phyloP scores from a whole-genome alignment of 2,329 filamentous ascomycete species.

The Daldinia sp. region DNA sequence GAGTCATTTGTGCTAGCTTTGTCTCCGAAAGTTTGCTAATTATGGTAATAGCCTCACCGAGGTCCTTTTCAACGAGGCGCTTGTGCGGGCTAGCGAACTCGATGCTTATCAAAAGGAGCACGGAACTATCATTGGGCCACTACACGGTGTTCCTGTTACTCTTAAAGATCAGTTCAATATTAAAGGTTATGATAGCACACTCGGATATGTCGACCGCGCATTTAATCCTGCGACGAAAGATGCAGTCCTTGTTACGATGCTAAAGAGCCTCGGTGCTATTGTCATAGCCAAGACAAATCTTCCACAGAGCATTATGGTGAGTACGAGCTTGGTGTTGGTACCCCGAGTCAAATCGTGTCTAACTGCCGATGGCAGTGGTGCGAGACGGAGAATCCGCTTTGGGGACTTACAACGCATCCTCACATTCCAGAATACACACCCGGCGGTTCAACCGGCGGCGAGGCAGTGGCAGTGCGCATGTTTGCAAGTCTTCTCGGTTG shows the following conservation, averaged over 20 bases:
- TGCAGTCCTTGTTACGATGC: constrained; percentile 57
- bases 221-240: constrained; percentile 59
- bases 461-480: constrained; percentile 39
- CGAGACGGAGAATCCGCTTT: constrained; percentile 62
- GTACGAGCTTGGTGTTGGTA: constrained; percentile 47
- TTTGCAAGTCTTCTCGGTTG: constrained; percentile 53
- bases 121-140: constrained; percentile 30
- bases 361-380: constrained; percentile 52
- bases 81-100: constrained; percentile 37
- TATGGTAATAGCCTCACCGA: constrained; percentile 39
- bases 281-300: constrained; percentile 61
- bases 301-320: constrained; percentile 45
- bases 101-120: constrained; percentile 30
- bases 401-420: constrained; percentile 59
- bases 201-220: constrained; percentile 64
- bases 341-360: constrained; percentile 60
- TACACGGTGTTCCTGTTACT: constrained; percentile 43
- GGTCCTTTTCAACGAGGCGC: constrained; percentile 40
- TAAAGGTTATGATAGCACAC: constrained; percentile 63
- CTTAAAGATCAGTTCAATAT: constrained; percentile 71
- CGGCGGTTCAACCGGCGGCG: constrained; percentile 50
- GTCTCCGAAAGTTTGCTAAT: constrained; percentile 8
- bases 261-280: constrained; percentile 59
- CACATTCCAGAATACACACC: constrained; percentile 53
- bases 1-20: constrained; percentile 1